These are phyloP conservation scores for Pichia deserticola DNA, from an alignment of 805 yeast genomes.

Conservation along the genomic window DNA sequence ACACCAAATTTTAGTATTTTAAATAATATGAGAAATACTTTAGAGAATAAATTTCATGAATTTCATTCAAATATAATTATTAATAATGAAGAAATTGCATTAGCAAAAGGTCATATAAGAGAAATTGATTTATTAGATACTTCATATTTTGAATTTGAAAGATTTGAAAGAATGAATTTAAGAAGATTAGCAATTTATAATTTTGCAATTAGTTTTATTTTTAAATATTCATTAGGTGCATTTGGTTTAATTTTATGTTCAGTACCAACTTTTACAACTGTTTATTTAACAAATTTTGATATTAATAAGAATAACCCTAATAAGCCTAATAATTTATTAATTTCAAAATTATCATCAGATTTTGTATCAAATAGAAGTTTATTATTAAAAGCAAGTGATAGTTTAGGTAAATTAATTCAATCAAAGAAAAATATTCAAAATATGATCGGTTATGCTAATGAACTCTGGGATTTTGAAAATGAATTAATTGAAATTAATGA, in stretches of 20 bases:
- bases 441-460: slow-evolving; percentile 70
- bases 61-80: slow-evolving; percentile 75
- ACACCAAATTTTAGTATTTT: slow-evolving; percentile 88
- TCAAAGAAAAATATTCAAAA: slow-evolving; percentile 80
- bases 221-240: slow-evolving; percentile 94
- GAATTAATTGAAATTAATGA: slow-evolving; percentile 45
- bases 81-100: slow-evolving; percentile 81
- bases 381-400: slow-evolving; percentile 75
- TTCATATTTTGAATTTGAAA: slow-evolving; percentile 73
- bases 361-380: slow-evolving; percentile 85
- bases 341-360: slow-evolving; percentile 53
- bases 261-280: slow-evolving; percentile 64
- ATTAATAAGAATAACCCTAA: slow-evolving; percentile 30
- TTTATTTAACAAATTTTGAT: slow-evolving; percentile 31
- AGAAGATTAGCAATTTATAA: slow-evolving; percentile 71
- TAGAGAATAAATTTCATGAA: slow-evolving; percentile 80
- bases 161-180: slow-evolving; percentile 68
- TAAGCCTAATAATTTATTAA: not conserved
- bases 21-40: slow-evolving; percentile 64
- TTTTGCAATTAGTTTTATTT: slow-evolving; percentile 78
- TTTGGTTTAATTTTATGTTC: slow-evolving; percentile 85
- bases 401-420: slow-evolving; percentile 79
- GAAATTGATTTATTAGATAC: slow-evolving; percentile 73
- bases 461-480: slow-evolving; percentile 64
- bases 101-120: slow-evolving; percentile 70